Evolutionary conservation across 352 stramenopile species (phyloP), one percentile per base, ranked within the genome.

Genomic region (Bremia lactucae): DNA sequence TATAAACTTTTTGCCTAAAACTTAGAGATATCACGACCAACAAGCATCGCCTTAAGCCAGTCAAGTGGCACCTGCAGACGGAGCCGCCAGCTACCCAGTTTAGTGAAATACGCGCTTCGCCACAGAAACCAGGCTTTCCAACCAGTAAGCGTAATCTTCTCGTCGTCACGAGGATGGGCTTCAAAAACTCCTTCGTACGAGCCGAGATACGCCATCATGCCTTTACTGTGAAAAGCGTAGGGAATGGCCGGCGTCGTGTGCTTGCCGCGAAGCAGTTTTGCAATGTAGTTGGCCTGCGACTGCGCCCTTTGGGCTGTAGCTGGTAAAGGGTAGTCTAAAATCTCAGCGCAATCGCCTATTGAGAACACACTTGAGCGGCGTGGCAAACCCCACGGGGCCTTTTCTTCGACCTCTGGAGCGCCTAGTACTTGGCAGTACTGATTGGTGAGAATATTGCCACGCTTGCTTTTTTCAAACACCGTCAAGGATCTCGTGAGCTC

Each of bases 21-120:
- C 35, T 87, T 76, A 11, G 73, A 95, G 49, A 98, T 94, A 50
- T 98, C 95, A 49, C 95, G 72, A 2, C 95, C 95, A 45, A 98
- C 97, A 10, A 98, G 53, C n/a, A 96, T 75, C 11, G 83, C 75
- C 71, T 98, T 98, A 54, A 98, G 87, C 94, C 95, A 98, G 66
- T 98, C 93, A 55, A 98, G 86, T 3, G 95, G 94, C 55, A 98
- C 95, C 45, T 96, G 68, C 50, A 97, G 72, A 43, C 92, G 95
- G 57, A 97, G 83, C 15, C 85, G 74, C 81, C 75, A 92, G 41
- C 78, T 95, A 22, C 95, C 78, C 31, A 97, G 87, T 61, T 97
- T 97, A 26, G 95, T 97, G 48, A 95, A 72, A 59, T 98, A 99
- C 28, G 89, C 94, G 42, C 81, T 95, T 53, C 91, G 73, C 91